These are phyloP conservation scores for Cadophora sp. DNA, from an alignment of 2,329 filamentous ascomycete species.

Conservation along the genomic window DNA sequence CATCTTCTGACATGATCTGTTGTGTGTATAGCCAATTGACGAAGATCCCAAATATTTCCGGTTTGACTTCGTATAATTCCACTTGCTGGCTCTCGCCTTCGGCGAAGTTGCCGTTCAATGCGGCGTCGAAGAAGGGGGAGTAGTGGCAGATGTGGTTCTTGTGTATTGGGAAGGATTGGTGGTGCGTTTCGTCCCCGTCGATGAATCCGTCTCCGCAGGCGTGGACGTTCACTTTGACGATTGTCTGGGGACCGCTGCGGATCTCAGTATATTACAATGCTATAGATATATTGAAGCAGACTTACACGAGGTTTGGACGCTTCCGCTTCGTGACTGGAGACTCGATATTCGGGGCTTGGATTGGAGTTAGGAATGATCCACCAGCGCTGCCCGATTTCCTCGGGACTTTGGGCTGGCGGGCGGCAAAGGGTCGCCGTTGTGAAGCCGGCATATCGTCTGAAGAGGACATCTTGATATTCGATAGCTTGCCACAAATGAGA, in stretches of 20 bases:
- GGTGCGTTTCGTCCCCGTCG: neutral
- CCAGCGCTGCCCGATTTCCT: no score
- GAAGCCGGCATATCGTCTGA: no score
- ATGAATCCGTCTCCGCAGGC: neutral
- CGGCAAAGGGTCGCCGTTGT: no score
- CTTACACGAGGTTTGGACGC: conserved; percentile 10
- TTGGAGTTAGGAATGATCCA: no score
- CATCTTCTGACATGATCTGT: conserved; percentile 1
- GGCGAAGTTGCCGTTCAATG: conserved; percentile 23
- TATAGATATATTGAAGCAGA: no score
- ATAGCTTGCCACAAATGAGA: no score
- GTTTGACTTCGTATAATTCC: conserved; percentile 20
- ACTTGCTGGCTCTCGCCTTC: conserved; percentile 16
- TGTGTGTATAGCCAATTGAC: conserved; percentile 27
- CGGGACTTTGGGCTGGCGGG: no score
- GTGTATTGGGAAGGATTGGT: conserved; percentile 21
- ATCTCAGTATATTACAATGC: neutral
- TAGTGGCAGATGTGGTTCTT: conserved; percentile 25
- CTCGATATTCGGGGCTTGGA: no score
- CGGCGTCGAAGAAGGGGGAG: conserved; percentile 26
- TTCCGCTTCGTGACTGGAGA: neutral
- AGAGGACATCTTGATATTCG: no score
- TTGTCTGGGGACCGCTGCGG: neutral
- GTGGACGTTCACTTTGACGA: neutral
- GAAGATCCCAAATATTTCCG: conserved; percentile 18